Percentiles rank a stretch among this genome's conserved stretches.
Conservation (phyloP, 306 rosid genomes). For the Acacia crassicarpa region DNA sequence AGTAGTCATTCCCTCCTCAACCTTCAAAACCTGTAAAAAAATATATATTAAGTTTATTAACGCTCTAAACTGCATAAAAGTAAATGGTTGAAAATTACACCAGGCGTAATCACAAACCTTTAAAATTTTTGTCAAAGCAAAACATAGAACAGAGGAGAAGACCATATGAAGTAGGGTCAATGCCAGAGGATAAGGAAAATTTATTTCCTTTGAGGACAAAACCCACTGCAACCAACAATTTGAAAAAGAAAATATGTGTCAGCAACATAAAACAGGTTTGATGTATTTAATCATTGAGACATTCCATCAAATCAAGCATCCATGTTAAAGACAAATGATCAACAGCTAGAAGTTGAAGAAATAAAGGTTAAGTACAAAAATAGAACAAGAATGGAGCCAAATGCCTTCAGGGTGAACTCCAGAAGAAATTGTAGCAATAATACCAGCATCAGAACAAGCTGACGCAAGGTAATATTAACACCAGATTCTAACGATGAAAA, state of each 20-base stretch:
- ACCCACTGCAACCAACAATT: slow-evolving; percentile 78
- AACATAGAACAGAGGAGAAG: slow-evolving; percentile 93
- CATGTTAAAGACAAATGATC: background rate
- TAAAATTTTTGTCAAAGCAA: slow-evolving; percentile 75
- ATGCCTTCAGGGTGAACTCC: slow-evolving; percentile 27
- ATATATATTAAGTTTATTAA: slow-evolving; percentile 12
- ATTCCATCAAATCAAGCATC: slow-evolving; percentile 20
- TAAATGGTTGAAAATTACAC: slow-evolving; percentile 23
- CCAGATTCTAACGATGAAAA: slow-evolving; percentile 4
- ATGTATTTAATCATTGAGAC: slow-evolving; percentile 7
- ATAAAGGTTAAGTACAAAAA: background rate
- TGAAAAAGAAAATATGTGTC: slow-evolving; percentile 21
- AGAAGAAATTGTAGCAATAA: slow-evolving; percentile 13
- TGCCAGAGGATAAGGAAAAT: slow-evolving; percentile 96
- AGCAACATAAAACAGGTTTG: slow-evolving; percentile 26
- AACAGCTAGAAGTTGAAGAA: background rate
- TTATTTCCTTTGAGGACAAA: slow-evolving; percentile 93
- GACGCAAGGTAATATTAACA: slow-evolving; percentile 18
- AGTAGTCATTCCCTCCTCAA: slow-evolving; percentile 94
- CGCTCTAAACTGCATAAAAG: slow-evolving; percentile 5
- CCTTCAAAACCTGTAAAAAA: slow-evolving; percentile 76
- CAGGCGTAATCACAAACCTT: slow-evolving; percentile 57
- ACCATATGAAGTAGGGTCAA: slow-evolving; percentile 97
- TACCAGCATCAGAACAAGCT: slow-evolving; percentile 12
- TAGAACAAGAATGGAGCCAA: background rate